These are phyloP conservation scores for Hippophae tibetana DNA, from an alignment of 306 rosid species.

Conservation along the genomic window DNA sequence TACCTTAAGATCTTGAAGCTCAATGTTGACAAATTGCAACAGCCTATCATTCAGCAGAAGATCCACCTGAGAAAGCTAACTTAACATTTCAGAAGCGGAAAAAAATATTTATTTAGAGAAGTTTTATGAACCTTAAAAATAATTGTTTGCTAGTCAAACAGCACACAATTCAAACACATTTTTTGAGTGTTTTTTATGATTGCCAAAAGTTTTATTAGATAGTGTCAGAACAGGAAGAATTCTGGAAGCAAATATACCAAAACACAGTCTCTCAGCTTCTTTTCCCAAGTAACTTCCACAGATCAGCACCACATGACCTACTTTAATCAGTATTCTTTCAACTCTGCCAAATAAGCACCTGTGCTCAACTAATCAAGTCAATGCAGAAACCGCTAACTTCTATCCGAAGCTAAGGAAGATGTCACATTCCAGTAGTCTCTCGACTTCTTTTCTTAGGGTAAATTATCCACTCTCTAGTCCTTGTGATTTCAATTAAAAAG, in stretches of 20 bases:
- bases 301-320: too few species aligned
- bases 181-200: too few species aligned
- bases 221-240: not conserved
- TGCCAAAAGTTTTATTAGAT: not conserved
- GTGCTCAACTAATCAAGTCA: too few species aligned
- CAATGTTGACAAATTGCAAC: constrained; percentile 44
- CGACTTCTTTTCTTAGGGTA: too few species aligned
- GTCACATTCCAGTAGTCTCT: too few species aligned
- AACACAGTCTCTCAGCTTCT: not conserved
- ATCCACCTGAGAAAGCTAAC: constrained; percentile 44
- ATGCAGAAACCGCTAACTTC: too few species aligned
- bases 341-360: too few species aligned
- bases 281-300: too few species aligned
- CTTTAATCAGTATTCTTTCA: too few species aligned
- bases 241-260: not conserved
- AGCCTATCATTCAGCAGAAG: constrained; percentile 54
- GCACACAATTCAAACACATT: not conserved
- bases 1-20: constrained; percentile 74
- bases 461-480: too few species aligned
- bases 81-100: constrained; percentile 18
- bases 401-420: too few species aligned
- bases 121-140: constrained; percentile 4
- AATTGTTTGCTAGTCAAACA: not conserved
- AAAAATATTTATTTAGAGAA: constrained; percentile 12
- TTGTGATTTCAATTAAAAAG: too few species aligned